A percentile compares a stretch with the other conserved stretches of the same genome.
These are phyloP conservation scores for Erysimum cheiri DNA, from an alignment of 441 rosid genomes.

Conservation along the genomic window DNA sequence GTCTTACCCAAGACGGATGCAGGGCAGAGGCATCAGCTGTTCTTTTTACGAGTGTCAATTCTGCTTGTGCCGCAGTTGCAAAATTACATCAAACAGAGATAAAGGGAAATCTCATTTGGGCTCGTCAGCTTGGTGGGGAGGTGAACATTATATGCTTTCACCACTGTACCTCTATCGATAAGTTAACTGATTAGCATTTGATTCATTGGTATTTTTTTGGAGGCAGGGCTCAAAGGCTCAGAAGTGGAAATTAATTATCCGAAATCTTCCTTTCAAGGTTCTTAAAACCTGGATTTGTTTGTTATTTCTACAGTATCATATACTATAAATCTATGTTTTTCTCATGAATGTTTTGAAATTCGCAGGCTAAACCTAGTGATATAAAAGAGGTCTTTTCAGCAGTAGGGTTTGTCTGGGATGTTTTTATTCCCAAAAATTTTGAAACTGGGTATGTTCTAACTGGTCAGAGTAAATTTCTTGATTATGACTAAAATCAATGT, in stretches of 20 bases:
- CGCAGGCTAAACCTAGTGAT: constrained; percentile 78
- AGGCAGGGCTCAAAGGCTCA: constrained; percentile 93
- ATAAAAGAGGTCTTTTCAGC: constrained; percentile 69
- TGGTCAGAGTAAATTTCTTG: constrained; percentile 19
- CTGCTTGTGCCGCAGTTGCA: constrained; percentile 72
- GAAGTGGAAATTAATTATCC: constrained; percentile 93
- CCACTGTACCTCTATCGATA: constrained; percentile 3
- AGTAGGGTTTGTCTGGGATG: constrained; percentile 96
- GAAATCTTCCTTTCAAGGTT: constrained; percentile 96
- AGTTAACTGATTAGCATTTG: constrained; percentile 21
- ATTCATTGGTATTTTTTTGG: constrained; percentile 31
- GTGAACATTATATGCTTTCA: constrained; percentile 51
- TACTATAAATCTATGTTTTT: constrained; percentile 32
- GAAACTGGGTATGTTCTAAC: constrained; percentile 71
- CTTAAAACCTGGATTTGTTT: constrained; percentile 3
- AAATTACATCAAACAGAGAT: constrained; percentile 73
- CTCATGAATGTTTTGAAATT: constrained; percentile 39
- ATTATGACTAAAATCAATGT: constrained; percentile 19
- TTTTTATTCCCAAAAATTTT: constrained; percentile 70
- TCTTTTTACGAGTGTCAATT: constrained; percentile 80
- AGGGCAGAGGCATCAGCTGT: constrained; percentile 84
- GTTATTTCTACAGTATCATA: constrained; percentile 24
- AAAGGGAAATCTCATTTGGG: constrained; percentile 78
- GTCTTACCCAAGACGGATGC: constrained; percentile 97
- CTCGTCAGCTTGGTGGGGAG: constrained; percentile 99